Conservation (phyloP, 306 rosid genomes). For the Dryas drummondii region DNA sequence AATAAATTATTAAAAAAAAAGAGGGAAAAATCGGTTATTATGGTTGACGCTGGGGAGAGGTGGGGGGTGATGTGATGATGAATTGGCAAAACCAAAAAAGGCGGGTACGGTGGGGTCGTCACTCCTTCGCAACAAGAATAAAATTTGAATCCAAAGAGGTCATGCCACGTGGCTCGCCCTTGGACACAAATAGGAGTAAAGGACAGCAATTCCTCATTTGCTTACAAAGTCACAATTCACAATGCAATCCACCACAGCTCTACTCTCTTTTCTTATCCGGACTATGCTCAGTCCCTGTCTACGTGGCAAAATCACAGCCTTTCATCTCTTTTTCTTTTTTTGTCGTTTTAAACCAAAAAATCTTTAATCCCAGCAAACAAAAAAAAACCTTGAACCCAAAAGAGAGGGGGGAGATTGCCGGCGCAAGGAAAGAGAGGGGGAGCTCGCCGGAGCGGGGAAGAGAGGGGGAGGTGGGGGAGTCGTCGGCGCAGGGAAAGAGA, state of each 20-base stretch:
- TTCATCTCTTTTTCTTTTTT: too few species aligned
- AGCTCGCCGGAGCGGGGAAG: too few species aligned
- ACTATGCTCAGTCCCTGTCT: too few species aligned
- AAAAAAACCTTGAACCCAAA: too few species aligned
- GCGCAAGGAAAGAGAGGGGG: too few species aligned
- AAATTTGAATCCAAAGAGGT: conserved; percentile 17
- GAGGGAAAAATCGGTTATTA: neutral
- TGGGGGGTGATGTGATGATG: neutral
- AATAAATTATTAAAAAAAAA: neutral
- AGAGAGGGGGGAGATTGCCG: too few species aligned
- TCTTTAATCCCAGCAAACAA: too few species aligned
- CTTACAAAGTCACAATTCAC: conserved; percentile 22
- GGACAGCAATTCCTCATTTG: neutral
- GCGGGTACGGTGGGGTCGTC: conserved; percentile 19
- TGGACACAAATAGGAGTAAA: neutral
- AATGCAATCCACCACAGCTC: conserved; percentile 1
- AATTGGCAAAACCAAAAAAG: conserved; percentile 8
- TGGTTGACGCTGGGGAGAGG: neutral
- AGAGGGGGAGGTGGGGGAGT: too few species aligned
- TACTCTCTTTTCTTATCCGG: conserved; percentile 33
- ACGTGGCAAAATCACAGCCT: too few species aligned
- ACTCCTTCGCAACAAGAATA: neutral
- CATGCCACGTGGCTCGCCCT: conserved; percentile 36
- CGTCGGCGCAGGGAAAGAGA: too few species aligned
- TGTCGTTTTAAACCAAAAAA: too few species aligned